phyloP scores from a whole-genome alignment of 2,329 filamentous ascomycete species.

The Macroventuria anomochaeta region DNA sequence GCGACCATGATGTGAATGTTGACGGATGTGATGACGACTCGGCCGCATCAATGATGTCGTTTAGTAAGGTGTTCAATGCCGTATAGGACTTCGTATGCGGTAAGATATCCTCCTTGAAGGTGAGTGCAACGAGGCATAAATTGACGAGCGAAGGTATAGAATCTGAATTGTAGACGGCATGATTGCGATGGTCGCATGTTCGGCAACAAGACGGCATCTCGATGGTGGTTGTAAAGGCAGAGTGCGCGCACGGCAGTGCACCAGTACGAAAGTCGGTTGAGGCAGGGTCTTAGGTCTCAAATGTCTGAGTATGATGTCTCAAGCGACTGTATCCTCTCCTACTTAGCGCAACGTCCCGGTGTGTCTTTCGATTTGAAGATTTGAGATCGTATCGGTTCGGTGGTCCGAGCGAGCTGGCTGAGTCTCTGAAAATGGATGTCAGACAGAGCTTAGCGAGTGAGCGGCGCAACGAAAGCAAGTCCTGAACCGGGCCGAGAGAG shows the following conservation, averaged over 20 bases:
- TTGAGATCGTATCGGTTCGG: slow-evolving; percentile 2
- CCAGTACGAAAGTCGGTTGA: background rate
- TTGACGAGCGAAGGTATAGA: slow-evolving; percentile 27
- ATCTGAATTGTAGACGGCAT: slow-evolving; percentile 22
- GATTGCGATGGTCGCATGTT: slow-evolving; percentile 38
- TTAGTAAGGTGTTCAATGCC: slow-evolving; percentile 32
- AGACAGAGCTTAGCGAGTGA: background rate
- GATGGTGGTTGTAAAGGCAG: background rate
- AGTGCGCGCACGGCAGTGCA: background rate
- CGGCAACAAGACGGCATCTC: slow-evolving; percentile 29
- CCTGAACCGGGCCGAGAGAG: background rate
- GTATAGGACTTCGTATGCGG: slow-evolving; percentile 15
- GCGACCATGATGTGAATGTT: slow-evolving; percentile 39
- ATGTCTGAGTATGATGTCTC: background rate
- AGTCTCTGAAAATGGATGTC: slow-evolving; percentile 4
- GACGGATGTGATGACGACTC: slow-evolving; percentile 32
- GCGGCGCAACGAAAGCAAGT: background rate
- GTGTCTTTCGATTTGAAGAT: background rate
- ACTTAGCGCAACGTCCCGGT: background rate
- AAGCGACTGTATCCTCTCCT: background rate
- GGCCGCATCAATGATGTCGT: slow-evolving; percentile 36
- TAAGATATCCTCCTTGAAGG: slow-evolving; percentile 26
- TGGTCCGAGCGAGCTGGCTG: slow-evolving; percentile 8
- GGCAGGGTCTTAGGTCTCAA: background rate
- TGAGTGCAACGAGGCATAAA: slow-evolving; percentile 34